Conservation (phyloP, 2,329 filamentous ascomycete genomes). For the Aspergillus fumigatus region DNA sequence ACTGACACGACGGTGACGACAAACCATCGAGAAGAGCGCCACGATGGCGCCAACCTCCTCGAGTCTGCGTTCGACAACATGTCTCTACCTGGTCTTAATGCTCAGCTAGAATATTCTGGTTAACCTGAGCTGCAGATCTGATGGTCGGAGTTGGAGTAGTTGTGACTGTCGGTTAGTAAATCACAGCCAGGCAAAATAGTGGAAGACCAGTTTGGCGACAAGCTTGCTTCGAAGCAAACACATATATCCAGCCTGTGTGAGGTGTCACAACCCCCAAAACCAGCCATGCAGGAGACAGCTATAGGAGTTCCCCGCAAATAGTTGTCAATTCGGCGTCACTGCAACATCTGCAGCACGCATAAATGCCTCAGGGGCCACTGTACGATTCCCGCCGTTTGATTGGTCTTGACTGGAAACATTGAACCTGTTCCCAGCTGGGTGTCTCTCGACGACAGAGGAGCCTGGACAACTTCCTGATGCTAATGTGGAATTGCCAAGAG, state of each 20-base stretch:
- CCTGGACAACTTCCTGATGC: neutral
- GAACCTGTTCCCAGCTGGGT: no score
- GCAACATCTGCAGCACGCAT: neutral
- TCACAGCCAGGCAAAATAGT: neutral
- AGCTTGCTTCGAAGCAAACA: neutral
- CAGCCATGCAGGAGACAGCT: neutral
- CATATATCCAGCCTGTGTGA: neutral
- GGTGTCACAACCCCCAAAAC: neutral
- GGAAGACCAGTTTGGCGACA: neutral
- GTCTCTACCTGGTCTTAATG: neutral
- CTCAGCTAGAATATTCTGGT: neutral
- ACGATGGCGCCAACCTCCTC: neutral
- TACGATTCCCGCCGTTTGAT: neutral
- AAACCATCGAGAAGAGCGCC: neutral
- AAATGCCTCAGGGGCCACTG: neutral
- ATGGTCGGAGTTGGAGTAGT: neutral
- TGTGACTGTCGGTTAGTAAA: neutral
- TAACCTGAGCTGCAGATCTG: neutral
- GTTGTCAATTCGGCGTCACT: neutral
- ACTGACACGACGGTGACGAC: neutral
- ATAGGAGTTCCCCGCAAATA: neutral
- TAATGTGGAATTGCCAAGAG: neutral
- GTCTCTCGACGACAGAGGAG: neutral
- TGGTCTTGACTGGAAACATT: neutral
- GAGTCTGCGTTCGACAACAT: neutral